phyloP scores from a whole-genome alignment of 345 rosid genomes.

The Eucalyptus regnans region DNA sequence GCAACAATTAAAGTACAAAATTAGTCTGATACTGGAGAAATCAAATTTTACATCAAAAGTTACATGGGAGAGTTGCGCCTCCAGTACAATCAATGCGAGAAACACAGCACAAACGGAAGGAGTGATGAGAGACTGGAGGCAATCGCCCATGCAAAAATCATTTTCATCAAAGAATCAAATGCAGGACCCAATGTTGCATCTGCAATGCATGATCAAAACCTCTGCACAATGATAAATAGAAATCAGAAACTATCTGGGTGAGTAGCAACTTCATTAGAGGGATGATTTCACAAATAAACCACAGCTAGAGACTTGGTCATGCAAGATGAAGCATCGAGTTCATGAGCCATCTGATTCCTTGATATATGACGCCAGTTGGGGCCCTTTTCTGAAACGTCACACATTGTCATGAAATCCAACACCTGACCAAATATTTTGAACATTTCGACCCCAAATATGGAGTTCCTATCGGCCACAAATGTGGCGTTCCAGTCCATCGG shows the following conservation, averaged over 20 bases:
- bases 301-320: slow-evolving; percentile 69
- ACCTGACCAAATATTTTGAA: slow-evolving; percentile 95
- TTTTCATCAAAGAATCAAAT: not conserved
- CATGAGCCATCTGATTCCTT: slow-evolving; percentile 61
- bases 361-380: slow-evolving; percentile 72
- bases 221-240: not conserved
- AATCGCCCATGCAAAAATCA: not conserved
- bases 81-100: not conserved
- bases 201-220: not conserved
- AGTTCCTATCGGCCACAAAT: slow-evolving; percentile 62
- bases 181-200: not conserved
- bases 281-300: slow-evolving; percentile 52
- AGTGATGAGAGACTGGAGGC: not conserved
- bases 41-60: not conserved
- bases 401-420: slow-evolving; percentile 69
- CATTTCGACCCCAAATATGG: slow-evolving; percentile 86
- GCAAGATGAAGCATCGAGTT: slow-evolving; percentile 78
- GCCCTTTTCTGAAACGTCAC: slow-evolving; percentile 28
- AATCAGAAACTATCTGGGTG: not conserved
- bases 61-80: not conserved
- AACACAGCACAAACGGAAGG: not conserved
- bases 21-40: not conserved
- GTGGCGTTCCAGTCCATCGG: slow-evolving; percentile 99
- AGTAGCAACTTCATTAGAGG: not conserved
- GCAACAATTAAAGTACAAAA: not conserved